phyloP scores from a whole-genome alignment of 2,329 filamentous ascomycete species.

The Fusarium tjaetaba region DNA sequence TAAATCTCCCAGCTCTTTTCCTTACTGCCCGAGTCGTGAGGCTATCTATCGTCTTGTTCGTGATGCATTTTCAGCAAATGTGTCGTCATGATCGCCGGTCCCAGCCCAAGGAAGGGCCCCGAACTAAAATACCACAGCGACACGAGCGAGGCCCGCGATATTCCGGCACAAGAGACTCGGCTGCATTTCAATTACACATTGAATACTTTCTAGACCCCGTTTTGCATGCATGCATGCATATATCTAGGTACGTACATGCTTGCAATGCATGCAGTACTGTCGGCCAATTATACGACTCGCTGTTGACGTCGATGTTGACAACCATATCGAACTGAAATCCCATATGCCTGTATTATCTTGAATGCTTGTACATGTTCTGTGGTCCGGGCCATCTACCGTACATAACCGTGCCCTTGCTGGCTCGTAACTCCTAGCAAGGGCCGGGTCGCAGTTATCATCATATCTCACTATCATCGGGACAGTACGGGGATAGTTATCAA shows the following conservation, averaged over 20 bases:
- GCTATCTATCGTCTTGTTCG: constrained; percentile 4
- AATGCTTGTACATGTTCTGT: background rate
- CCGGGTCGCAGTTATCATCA: constrained; percentile 5
- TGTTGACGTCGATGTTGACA: background rate
- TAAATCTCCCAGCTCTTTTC: background rate
- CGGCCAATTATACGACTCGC: background rate
- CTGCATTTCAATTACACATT: constrained; percentile 24
- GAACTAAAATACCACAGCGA: constrained; percentile 22
- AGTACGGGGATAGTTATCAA: constrained; percentile 26
- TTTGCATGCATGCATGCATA: constrained; percentile 6
- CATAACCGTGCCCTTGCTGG: constrained; percentile 13
- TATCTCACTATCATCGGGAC: constrained; percentile 24
- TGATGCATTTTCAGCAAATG: constrained; percentile 11
- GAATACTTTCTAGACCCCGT: background rate
- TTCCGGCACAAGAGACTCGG: constrained; percentile 19
- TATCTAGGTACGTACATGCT: background rate
- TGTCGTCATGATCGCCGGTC: constrained; percentile 43
- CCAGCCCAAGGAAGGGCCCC: background rate
- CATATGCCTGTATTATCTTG: background rate
- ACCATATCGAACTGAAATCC: background rate
- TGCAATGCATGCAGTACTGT: background rate
- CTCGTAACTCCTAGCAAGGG: background rate
- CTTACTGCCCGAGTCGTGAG: background rate
- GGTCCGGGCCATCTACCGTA: constrained; percentile 15
- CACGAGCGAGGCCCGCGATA: constrained; percentile 17